A percentile compares a stretch with the other conserved stretches of the same genome.
phyloP scores from a whole-genome alignment of 108 stramenopile species.

The Pseudonitzschia multiseries region DNA sequence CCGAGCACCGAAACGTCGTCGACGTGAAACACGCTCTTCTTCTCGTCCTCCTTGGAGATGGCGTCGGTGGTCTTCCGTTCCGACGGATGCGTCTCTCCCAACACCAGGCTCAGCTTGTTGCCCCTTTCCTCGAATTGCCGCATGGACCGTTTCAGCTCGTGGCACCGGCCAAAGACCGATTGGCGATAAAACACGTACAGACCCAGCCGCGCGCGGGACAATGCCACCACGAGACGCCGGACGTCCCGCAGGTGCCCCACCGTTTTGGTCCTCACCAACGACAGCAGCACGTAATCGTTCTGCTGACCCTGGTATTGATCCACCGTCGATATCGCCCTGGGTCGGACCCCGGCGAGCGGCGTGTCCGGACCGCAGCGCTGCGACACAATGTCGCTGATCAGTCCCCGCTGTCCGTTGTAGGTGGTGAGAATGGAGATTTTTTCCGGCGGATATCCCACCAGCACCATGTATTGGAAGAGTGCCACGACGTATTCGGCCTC shows the following conservation, averaged over 20 bases:
- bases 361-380: constrained; percentile 85
- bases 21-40: constrained; percentile 56
- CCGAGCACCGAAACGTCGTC: constrained; percentile 76
- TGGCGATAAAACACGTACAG: constrained; percentile 91
- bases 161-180: constrained; percentile 63
- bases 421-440: constrained; percentile 96
- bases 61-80: constrained; percentile 56
- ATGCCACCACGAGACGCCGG: constrained; percentile 95
- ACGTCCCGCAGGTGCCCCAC: constrained; percentile 96
- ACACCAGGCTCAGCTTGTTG: constrained; percentile 66
- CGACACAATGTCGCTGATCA: constrained; percentile 85
- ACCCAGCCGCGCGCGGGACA: constrained; percentile 95
- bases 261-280: constrained; percentile 89
- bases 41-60: constrained; percentile 37
- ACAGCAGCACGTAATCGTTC: constrained; percentile 93
- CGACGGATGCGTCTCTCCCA: constrained; percentile 61
- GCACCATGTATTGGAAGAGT: constrained; percentile 96
- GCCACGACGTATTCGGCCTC: constrained; percentile 99
- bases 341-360: constrained; percentile 71
- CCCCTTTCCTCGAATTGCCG: constrained; percentile 54
- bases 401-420: constrained; percentile 97
- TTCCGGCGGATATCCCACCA: constrained; percentile 92
- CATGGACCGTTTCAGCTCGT: constrained; percentile 75
- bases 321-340: constrained; percentile 78
- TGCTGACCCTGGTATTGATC: constrained; percentile 99